Evolutionary conservation across 805 yeast genomes (phyloP).

Genomic region (Yamadazyma kitorensis): DNA sequence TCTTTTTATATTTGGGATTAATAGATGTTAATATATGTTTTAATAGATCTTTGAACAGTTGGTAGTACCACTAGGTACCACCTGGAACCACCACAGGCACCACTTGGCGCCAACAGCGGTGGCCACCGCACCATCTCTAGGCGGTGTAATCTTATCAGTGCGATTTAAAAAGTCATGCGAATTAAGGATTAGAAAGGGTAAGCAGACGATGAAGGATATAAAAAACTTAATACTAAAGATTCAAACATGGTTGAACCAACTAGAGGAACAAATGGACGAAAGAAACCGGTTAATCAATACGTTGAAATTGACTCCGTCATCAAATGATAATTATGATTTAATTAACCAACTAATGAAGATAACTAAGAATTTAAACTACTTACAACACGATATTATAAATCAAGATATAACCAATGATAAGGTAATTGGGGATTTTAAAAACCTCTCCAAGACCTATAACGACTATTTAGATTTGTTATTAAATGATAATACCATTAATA

Average conservation of each 20-base stretch:
- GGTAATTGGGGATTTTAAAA: constrained; percentile 9
- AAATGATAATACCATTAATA: constrained; percentile 27
- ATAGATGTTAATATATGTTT: no score
- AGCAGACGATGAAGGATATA: constrained; percentile 5
- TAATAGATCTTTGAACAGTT: no score
- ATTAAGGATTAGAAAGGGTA: no score
- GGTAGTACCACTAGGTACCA: no score
- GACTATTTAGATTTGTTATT: constrained; percentile 15
- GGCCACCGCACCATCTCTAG: no score
- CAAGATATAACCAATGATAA: constrained; percentile 7
- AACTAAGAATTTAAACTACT: constrained; percentile 24
- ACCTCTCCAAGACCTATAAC: constrained; percentile 16
- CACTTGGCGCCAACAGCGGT: no score
- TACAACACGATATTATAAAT: constrained; percentile 26
- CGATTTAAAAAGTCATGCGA: background rate
- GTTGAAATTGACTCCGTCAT: constrained; percentile 35
- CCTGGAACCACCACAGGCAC: no score
- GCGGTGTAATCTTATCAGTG: no score
- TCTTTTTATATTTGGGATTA: no score
- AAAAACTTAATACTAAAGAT: constrained; percentile 12
- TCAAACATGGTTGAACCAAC: constrained; percentile 21
- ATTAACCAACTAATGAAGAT: constrained; percentile 26
- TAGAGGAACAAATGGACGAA: constrained; percentile 32
- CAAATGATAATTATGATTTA: constrained; percentile 37
- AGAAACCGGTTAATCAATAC: constrained; percentile 25